Evolutionary conservation across 345 rosid species (phyloP).

Genomic region (Brassica incana): DNA sequence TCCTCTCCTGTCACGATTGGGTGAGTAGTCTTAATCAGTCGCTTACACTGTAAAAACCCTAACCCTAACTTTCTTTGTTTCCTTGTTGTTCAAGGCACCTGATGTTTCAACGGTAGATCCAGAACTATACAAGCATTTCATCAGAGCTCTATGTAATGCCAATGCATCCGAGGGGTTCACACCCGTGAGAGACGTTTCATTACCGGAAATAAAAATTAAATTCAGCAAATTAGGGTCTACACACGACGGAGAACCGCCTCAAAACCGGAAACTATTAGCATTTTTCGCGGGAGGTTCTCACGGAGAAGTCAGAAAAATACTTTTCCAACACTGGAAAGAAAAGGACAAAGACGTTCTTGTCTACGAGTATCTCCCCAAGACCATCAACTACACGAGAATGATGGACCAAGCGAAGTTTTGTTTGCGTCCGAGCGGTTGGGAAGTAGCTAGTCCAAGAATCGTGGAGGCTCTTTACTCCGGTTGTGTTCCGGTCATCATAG

Average conservation of each 20-base stretch:
- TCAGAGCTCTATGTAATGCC: slow-evolving; percentile 80
- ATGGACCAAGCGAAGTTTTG: slow-evolving; percentile 57
- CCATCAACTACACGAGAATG: slow-evolving; percentile 41
- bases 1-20: slow-evolving; percentile 74
- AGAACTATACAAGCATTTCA: slow-evolving; percentile 51
- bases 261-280: slow-evolving; percentile 51
- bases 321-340: slow-evolving; percentile 64
- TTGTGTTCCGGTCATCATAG: slow-evolving; percentile 61
- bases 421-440: slow-evolving; percentile 67
- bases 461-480: slow-evolving; percentile 52
- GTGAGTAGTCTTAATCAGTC: slow-evolving; percentile 43
- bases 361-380: slow-evolving; percentile 46
- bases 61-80: neutral
- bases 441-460: slow-evolving; percentile 71
- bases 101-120: slow-evolving; percentile 51
- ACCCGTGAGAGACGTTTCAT: slow-evolving; percentile 61
- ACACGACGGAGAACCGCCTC: slow-evolving; percentile 19
- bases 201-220: slow-evolving; percentile 52
- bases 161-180: slow-evolving; percentile 68
- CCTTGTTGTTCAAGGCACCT: slow-evolving; percentile 52
- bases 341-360: slow-evolving; percentile 59
- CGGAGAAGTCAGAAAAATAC: slow-evolving; percentile 49
- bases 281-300: slow-evolving; percentile 74
- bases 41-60: too few relatives aligned
- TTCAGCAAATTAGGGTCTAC: slow-evolving; percentile 27